phyloP scores from a whole-genome alignment of 1,139 yeast species.

The Arxiozyma slooffiae region DNA sequence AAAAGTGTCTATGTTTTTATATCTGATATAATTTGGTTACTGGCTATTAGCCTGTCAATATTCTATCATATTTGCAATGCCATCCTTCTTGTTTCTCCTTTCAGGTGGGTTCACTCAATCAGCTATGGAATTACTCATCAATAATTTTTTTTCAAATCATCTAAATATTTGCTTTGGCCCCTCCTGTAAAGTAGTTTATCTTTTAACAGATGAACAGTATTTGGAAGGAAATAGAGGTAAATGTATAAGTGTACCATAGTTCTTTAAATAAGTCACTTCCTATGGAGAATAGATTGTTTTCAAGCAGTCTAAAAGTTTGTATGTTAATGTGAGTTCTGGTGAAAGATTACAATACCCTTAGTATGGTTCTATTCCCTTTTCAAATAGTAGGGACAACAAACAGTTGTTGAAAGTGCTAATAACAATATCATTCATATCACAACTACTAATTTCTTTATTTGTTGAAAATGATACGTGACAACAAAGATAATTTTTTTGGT shows the following conservation, averaged over 20 bases:
- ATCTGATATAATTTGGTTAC: slow-evolving; percentile 70
- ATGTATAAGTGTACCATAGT: slow-evolving; percentile 78
- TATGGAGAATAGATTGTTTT: slow-evolving; percentile 39
- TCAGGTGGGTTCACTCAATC: slow-evolving; percentile 41
- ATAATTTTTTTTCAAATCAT: slow-evolving; percentile 51
- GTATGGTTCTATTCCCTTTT: slow-evolving; percentile 19
- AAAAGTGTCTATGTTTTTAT: slow-evolving; percentile 56
- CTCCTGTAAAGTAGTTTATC: slow-evolving; percentile 83
- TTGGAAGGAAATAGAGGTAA: slow-evolving; percentile 80
- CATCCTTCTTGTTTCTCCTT: slow-evolving; percentile 38
- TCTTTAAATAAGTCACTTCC: slow-evolving; percentile 79
- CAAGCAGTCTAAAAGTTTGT: slow-evolving; percentile 25
- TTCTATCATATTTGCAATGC: slow-evolving; percentile 42
- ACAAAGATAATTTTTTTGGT: slow-evolving; percentile 64
- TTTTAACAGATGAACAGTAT: slow-evolving; percentile 71
- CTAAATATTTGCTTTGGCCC: slow-evolving; percentile 66
- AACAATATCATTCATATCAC: not conserved
- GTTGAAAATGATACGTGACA: not conserved
- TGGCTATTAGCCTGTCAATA: slow-evolving; percentile 59
- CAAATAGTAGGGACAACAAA: not conserved
- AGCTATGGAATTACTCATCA: slow-evolving; percentile 51
- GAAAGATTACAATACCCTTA: slow-evolving; percentile 12
- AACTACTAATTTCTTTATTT: not conserved
- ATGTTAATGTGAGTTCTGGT: slow-evolving; percentile 3
- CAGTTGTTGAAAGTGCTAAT: too few species aligned